Conservation (phyloP, 2,329 filamentous ascomycete species). For the Talaromyces sp. region DNA sequence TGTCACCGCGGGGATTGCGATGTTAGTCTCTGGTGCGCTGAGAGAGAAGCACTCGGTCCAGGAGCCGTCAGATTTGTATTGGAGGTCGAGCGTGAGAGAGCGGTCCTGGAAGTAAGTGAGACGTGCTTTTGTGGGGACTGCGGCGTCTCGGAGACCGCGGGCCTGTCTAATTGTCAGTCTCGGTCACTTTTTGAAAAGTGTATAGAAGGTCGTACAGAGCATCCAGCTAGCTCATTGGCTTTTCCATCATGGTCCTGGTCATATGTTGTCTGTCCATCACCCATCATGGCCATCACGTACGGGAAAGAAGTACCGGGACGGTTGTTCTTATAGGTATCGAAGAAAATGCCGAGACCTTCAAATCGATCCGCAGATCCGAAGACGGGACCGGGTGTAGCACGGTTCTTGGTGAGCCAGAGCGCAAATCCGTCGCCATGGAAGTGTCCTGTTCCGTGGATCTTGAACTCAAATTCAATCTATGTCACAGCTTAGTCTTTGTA, state of each 20-base stretch:
- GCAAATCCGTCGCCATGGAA: conserved; percentile 96
- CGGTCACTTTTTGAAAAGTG: background rate
- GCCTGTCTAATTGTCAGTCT: conserved; percentile 48
- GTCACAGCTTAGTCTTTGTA: background rate
- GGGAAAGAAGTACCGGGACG: conserved; percentile 92
- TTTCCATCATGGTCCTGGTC: conserved; percentile 95
- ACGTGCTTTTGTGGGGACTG: conserved; percentile 75
- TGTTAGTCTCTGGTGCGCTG: conserved; percentile 57
- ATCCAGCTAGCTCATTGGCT: conserved; percentile 85
- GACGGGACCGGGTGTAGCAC: conserved; percentile 72
- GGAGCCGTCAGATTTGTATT: conserved; percentile 85
- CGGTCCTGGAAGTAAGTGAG: conserved; percentile 98
- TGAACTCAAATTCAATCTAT: conserved; percentile 87
- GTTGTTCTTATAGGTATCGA: conserved; percentile 99
- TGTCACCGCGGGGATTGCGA: conserved; percentile 70
- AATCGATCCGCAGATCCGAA: conserved; percentile 87
- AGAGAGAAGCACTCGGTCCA: conserved; percentile 88
- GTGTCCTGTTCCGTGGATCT: conserved; percentile 81
- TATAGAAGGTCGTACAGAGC: conserved; percentile 58
- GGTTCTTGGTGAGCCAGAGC: conserved; percentile 96
- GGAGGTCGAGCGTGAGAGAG: conserved; percentile 80
- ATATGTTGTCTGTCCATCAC: conserved; percentile 83
- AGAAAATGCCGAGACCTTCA: conserved; percentile 89
- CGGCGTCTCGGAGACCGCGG: conserved; percentile 77
- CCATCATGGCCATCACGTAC: conserved; percentile 97